phyloP scores from a whole-genome alignment of 345 rosid genomes.

The Hibiscus tridactylites region DNA sequence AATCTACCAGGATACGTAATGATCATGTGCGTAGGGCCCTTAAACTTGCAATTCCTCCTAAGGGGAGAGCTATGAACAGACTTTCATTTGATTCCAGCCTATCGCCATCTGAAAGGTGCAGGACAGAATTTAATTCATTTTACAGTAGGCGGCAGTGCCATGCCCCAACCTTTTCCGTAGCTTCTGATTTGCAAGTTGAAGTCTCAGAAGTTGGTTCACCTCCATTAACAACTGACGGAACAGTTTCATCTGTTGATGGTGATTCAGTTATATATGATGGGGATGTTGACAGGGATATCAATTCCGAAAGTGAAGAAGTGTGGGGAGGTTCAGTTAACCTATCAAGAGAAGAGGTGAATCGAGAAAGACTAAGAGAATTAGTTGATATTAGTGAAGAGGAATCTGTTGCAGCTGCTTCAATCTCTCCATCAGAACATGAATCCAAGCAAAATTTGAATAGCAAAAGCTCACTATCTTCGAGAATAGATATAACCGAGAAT shows the following conservation, averaged over 20 bases:
- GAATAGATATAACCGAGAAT: constrained; percentile 15
- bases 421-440: constrained; percentile 11
- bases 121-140: constrained; percentile 33
- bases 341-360: constrained; percentile 19
- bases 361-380: constrained; percentile 12
- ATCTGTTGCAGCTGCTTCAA: constrained; percentile 5
- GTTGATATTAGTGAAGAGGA: constrained; percentile 15
- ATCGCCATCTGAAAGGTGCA: constrained; percentile 27
- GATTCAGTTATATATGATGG: constrained; percentile 46
- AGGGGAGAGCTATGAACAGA: constrained; percentile 17
- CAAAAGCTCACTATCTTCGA: constrained; percentile 15
- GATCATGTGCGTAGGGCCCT: constrained; percentile 20
- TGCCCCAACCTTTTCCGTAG: constrained; percentile 53
- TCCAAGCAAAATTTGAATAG: constrained; percentile 14
- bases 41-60: constrained; percentile 38
- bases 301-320: constrained; percentile 32
- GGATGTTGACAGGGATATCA: constrained; percentile 35
- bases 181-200: constrained; percentile 93
- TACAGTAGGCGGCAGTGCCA: constrained; percentile 31
- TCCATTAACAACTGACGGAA: constrained; percentile 42
- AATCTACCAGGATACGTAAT: constrained; percentile 13
- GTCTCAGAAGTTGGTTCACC: constrained; percentile 82
- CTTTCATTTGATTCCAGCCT: constrained; percentile 29
- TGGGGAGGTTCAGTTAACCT: constrained; percentile 39
- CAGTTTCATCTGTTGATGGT: constrained; percentile 45